Percentiles rank a stretch among this genome's conserved stretches.
Conservation (phyloP, 1,139 yeast genomes). For the Lodderomyces pseudojiufengensis region DNA sequence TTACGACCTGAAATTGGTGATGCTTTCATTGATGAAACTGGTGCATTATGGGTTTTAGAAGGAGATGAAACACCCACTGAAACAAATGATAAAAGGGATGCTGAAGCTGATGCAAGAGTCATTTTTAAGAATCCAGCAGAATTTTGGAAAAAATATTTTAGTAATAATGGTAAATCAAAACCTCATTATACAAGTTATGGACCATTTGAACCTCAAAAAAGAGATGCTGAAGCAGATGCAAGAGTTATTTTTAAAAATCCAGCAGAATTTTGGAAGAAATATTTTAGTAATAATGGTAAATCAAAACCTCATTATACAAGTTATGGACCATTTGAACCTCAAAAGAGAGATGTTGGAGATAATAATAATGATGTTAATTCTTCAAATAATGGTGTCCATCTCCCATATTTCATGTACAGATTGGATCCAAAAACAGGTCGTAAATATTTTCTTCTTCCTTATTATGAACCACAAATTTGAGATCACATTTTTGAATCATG, state of each 20-base stretch:
- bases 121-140: too few relatives aligned
- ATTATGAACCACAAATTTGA: too few relatives aligned
- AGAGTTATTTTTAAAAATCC: not conserved
- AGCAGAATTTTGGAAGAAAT: too few relatives aligned
- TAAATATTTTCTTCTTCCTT: too few relatives aligned
- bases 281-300: not conserved
- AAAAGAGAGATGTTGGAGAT: conserved; percentile 9
- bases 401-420: too few relatives aligned
- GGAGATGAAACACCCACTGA: conserved; percentile 6
- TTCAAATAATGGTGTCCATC: too few relatives aligned
- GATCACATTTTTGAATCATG: too few relatives aligned
- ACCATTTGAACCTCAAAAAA: conserved; percentile 10
- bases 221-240: conserved; percentile 11
- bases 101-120: conserved; percentile 7
- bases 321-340: conserved; percentile 12
- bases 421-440: too few relatives aligned
- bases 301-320: conserved; percentile 9
- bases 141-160: too few relatives aligned
- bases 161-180: conserved; percentile 4
- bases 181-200: conserved; percentile 6
- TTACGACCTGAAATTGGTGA: not conserved
- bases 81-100: conserved; percentile 4
- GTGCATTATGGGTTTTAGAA: conserved; percentile 5
- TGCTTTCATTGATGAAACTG: conserved; percentile 6
- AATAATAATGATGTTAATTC: not conserved